Percentiles rank a stretch among this genome's conserved stretches.
phyloP scores from a whole-genome alignment of 768 basidiomycete genomes.

The Roridomyces roridus region DNA sequence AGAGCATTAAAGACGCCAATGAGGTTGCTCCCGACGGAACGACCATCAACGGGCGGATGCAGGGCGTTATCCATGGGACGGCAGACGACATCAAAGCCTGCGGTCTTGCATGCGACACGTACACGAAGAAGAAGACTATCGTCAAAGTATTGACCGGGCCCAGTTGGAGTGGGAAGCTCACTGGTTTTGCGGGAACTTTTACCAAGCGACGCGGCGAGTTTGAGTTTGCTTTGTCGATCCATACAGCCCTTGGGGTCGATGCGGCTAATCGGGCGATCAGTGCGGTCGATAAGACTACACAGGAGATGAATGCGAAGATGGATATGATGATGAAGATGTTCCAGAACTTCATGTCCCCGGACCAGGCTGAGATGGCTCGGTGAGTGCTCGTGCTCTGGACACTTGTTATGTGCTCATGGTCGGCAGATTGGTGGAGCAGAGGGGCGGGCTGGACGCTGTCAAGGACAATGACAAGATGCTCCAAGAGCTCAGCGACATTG shows the following conservation, averaged over 20 bases:
- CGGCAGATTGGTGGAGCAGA: conserved; percentile 22
- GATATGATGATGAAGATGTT: conserved; percentile 34
- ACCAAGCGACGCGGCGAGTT: conserved; percentile 35
- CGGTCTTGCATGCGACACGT: conserved; percentile 39
- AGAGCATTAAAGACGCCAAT: conserved; percentile 25
- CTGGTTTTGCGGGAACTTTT: conserved; percentile 30
- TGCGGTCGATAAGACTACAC: conserved; percentile 23
- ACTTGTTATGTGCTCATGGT: not conserved
- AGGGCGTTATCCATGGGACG: conserved; percentile 24
- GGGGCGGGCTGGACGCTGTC: conserved; percentile 27
- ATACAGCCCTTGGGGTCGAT: conserved; percentile 35
- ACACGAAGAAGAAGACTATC: conserved; percentile 32
- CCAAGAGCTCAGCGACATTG: conserved; percentile 23
- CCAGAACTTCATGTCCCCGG: conserved; percentile 26
- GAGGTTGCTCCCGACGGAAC: conserved; percentile 30
- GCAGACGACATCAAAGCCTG: conserved; percentile 41
- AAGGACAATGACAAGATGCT: conserved; percentile 24
- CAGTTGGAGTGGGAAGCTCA: conserved; percentile 35
- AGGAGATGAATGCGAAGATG: conserved; percentile 25
- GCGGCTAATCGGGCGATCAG: conserved; percentile 22
- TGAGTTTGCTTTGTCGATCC: conserved; percentile 35
- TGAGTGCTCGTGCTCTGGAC: conserved; percentile 21
- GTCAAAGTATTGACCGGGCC: conserved; percentile 39
- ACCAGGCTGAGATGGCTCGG: conserved; percentile 30
- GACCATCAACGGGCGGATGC: conserved; percentile 33